Evolutionary conservation across 225 moss, liverwort and hornwort species (phyloP).

Genomic region (Neckera pumila): DNA sequence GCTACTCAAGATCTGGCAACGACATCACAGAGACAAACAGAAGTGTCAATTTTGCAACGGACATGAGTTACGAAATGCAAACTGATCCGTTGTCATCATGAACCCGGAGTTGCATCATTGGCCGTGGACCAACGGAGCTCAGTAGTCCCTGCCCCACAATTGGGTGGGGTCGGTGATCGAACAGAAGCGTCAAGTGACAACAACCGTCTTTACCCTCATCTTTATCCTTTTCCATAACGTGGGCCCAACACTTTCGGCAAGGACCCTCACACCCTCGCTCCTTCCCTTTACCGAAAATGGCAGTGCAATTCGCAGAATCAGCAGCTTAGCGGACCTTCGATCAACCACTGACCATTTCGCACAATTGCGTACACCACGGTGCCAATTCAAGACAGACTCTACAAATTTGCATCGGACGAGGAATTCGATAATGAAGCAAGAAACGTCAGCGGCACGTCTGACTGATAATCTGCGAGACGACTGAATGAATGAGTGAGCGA

Average conservation of each 20-base stretch:
- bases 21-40: not conserved
- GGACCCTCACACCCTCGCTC: not conserved
- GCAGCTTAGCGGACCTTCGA: not conserved
- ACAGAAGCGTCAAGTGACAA: not conserved
- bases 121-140: not conserved
- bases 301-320: not conserved
- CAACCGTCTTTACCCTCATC: not conserved
- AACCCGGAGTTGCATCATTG: conserved; percentile 4
- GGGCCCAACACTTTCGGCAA: conserved; percentile 6
- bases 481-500: not conserved
- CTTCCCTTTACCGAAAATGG: not conserved
- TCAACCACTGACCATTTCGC: not conserved
- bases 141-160: not conserved
- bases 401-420: not conserved
- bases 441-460: not conserved
- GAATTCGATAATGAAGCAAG: not conserved
- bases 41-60: not conserved
- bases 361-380: not conserved
- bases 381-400: not conserved
- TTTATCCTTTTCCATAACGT: conserved; percentile 2
- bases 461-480: not conserved
- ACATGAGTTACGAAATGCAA: not conserved
- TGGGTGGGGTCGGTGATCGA: not conserved
- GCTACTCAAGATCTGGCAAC: not conserved
- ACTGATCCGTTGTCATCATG: not conserved